A percentile compares a stretch with the other conserved stretches of the same genome.
These are phyloP conservation scores for Voacanga thouarsii DNA, from an alignment of 257 asterid species.

Conservation along the genomic window DNA sequence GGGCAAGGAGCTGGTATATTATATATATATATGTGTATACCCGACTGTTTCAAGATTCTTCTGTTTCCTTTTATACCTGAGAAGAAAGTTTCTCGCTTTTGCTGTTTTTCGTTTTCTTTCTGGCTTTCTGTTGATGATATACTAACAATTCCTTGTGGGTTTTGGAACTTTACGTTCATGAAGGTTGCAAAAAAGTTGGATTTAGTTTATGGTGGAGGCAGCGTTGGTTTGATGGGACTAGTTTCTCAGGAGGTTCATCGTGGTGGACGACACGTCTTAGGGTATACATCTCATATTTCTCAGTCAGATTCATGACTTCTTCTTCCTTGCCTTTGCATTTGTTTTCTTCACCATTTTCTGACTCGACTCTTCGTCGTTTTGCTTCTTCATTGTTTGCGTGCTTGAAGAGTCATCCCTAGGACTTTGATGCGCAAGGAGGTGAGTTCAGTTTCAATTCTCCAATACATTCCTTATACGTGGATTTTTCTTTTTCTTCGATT, in stretches of 20 bases:
- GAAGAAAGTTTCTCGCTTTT: background rate
- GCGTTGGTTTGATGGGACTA: constrained; percentile 37
- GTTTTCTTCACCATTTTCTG: background rate
- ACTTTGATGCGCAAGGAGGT: constrained; percentile 34
- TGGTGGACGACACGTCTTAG: constrained; percentile 40
- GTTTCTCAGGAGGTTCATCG: constrained; percentile 30
- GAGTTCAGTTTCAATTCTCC: background rate
- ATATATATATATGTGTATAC: too few species aligned
- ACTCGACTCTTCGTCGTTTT: background rate
- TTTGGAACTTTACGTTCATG: background rate
- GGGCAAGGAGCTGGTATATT: constrained; percentile 39
- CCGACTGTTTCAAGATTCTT: background rate
- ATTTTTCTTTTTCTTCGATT: background rate
- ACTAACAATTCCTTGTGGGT: background rate
- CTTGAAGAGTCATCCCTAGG: constrained; percentile 29
- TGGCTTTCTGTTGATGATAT: background rate
- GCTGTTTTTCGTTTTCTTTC: background rate
- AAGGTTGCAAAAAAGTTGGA: constrained; percentile 31
- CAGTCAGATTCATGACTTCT: background rate
- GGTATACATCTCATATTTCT: constrained; percentile 5
- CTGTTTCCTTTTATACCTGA: background rate
- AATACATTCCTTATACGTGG: too few species aligned
- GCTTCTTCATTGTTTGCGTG: background rate
- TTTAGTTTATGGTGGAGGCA: constrained; percentile 39
- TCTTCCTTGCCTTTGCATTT: background rate